phyloP scores from a whole-genome alignment of 257 asterid genomes.

The Solanum tarijense region DNA sequence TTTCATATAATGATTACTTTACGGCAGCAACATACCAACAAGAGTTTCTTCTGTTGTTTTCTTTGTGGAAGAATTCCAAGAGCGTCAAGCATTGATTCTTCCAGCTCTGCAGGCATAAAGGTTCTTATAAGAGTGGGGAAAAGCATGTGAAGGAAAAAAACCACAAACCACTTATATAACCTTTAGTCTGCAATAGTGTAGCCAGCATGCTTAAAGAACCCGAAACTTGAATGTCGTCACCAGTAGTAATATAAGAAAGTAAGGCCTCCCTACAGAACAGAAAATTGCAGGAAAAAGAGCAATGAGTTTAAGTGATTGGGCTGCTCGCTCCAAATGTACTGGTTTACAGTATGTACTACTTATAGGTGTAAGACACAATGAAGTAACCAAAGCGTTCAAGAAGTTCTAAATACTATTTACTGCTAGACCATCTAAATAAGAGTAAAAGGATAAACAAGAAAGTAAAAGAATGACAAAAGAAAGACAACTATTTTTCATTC shows the following conservation, averaged over 20 bases:
- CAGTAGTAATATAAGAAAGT: slow-evolving; percentile 69
- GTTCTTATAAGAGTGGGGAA: slow-evolving; percentile 8
- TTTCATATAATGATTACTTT: neutral
- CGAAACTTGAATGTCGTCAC: slow-evolving; percentile 80
- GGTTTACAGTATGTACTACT: neutral
- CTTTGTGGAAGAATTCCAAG: slow-evolving; percentile 97
- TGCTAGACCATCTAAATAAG: neutral
- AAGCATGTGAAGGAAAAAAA: slow-evolving; percentile 13
- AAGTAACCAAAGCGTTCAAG: neutral
- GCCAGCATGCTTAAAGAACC: slow-evolving; percentile 85
- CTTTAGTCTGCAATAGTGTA: slow-evolving; percentile 91
- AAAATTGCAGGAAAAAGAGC: neutral
- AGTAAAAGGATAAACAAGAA: neutral
- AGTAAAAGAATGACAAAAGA: neutral
- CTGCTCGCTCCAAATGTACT: neutral
- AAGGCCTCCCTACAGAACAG: slow-evolving; percentile 64
- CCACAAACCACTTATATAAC: slow-evolving; percentile 24
- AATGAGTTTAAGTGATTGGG: neutral
- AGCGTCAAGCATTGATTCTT: slow-evolving; percentile 92
- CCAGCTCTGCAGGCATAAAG: slow-evolving; percentile 56
- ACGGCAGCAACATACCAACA: slow-evolving; percentile 54
- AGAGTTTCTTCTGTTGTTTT: slow-evolving; percentile 84
- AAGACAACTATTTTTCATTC: neutral
- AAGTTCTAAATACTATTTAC: neutral
- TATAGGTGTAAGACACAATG: neutral